Evolutionary conservation across 2,329 filamentous ascomycete genomes (phyloP).

Genomic region (Penicillium sp.): DNA sequence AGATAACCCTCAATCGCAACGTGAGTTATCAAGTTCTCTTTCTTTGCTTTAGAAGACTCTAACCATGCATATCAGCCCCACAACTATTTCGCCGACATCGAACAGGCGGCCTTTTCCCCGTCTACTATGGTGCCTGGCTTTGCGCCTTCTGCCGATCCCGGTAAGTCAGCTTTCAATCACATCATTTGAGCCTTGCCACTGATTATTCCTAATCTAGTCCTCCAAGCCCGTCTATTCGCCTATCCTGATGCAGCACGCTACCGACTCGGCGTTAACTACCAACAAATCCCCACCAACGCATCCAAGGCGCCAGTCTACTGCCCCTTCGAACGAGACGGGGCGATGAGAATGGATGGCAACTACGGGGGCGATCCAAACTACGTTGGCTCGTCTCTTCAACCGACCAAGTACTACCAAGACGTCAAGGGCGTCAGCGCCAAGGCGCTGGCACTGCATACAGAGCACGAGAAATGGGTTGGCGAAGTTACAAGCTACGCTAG

Average conservation of each 20-base stretch:
- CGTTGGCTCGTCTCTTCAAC: constrained; percentile 28
- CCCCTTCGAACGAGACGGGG: constrained; percentile 48
- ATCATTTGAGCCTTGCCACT: neutral
- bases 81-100: constrained; percentile 63
- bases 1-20: constrained; percentile 67
- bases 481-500: constrained; percentile 21
- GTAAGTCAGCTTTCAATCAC: constrained; percentile 11
- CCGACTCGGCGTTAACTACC: constrained; percentile 41
- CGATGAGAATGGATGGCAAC: constrained; percentile 46
- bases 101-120: constrained; percentile 63
- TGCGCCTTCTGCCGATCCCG: constrained; percentile 58
- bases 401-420: constrained; percentile 18
- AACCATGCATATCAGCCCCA: constrained; percentile 26
- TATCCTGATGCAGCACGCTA: constrained; percentile 53
- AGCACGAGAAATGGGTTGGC: constrained; percentile 29
- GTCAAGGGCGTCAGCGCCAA: constrained; percentile 7
- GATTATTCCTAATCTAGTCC: constrained; percentile 39
- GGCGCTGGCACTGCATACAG: constrained; percentile 21
- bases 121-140: constrained; percentile 60
- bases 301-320: constrained; percentile 37
- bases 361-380: constrained; percentile 58
- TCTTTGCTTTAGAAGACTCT: neutral
- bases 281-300: constrained; percentile 41
- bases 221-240: constrained; percentile 57
- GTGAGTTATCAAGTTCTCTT: constrained; percentile 31